Evolutionary conservation across 75 land plant genomes (phyloP).

Genomic region (Pseudotsuga menziesii): DNA sequence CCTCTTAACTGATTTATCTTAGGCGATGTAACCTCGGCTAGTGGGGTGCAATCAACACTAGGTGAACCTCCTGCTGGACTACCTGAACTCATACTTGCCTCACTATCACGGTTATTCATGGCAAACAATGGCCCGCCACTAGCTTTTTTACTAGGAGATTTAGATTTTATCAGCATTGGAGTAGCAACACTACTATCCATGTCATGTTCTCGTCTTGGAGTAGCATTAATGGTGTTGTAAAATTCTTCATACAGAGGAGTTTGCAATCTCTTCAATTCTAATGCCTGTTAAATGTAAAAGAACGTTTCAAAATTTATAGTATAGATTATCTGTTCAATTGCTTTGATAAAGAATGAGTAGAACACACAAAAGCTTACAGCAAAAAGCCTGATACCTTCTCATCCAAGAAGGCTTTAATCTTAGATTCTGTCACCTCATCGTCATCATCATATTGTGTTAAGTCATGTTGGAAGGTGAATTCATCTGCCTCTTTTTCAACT

Average conservation of each 20-base stretch:
- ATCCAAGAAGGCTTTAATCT: constrained; percentile 83
- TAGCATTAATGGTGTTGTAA: constrained; percentile 40
- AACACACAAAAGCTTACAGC: background rate
- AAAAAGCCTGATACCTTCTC: constrained; percentile 54
- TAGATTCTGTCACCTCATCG: constrained; percentile 88
- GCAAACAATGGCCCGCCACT: constrained; percentile 29
- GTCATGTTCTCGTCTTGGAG: background rate
- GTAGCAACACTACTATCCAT: constrained; percentile 20
- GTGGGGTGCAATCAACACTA: constrained; percentile 10
- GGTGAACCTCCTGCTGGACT: constrained; percentile 31
- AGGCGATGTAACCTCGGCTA: constrained; percentile 47
- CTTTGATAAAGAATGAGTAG: too few relatives aligned
- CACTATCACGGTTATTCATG: constrained; percentile 30
- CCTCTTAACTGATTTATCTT: constrained; percentile 44
- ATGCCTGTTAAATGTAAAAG: constrained; percentile 36
- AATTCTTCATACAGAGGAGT: constrained; percentile 84
- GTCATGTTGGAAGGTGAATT: constrained; percentile 42
- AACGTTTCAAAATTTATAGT: background rate
- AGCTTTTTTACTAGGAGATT: constrained; percentile 49
- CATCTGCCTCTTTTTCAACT: constrained; percentile 19
- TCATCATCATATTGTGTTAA: constrained; percentile 55
- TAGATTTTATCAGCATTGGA: background rate
- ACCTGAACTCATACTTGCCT: constrained; percentile 35
- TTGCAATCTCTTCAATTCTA: constrained; percentile 80
- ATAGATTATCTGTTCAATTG: too few relatives aligned